Base-by-base conservation (phyloP, 495 filamentous ascomycete genomes). In the Aspergillus panamensis region DNA sequence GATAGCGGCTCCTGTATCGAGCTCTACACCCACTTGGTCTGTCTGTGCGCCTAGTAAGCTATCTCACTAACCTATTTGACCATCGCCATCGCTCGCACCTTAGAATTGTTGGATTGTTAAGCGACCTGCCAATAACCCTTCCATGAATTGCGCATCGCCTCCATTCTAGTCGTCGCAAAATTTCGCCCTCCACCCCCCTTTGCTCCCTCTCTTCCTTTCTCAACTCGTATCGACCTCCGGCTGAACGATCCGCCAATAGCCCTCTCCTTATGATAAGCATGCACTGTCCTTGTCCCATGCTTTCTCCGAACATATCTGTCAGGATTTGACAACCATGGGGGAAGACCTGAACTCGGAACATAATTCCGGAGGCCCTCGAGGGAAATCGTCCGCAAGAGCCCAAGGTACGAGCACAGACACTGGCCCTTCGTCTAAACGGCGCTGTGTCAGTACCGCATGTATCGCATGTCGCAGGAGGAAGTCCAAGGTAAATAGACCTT, bases 401-500 rank as follows among this genome's bases (percentile, higher is more conserved):
- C 63, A 70, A 42, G 59, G 47, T 13, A 71, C 70, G 59, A 71
- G 62, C 57, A 53, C 69, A 47, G 76, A 77, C 47, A 65, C 58
- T 52, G 68, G 63, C 32, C 55, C 70, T 17, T 48, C 73, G 19
- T 71, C 79, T 25, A 97, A 97, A 71, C 80, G 93, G 60, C 81
- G 92, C 67, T 97, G 93, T 67, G 91, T 96, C 39, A 93, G 89
- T 74, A 96, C 90, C 29, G 92, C 92, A 3, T 96, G 93, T 69
- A 88, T 96, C 72, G 91, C 92, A 17, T 96, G 91, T 68, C 85
- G 93, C n/a, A 84, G 83, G 63, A 78, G 92, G 47, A 96, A 96
- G 69, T 92, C 89, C 45, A 96, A 96, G 78, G 84, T 87, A 58
- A 29, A 32, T 30, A 51, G 31, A 17, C 29, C 7, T 21, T 16